These are phyloP conservation scores for Theileria annulata DNA, from an alignment of 169 alveolate genomes.

Conservation along the genomic window DNA sequence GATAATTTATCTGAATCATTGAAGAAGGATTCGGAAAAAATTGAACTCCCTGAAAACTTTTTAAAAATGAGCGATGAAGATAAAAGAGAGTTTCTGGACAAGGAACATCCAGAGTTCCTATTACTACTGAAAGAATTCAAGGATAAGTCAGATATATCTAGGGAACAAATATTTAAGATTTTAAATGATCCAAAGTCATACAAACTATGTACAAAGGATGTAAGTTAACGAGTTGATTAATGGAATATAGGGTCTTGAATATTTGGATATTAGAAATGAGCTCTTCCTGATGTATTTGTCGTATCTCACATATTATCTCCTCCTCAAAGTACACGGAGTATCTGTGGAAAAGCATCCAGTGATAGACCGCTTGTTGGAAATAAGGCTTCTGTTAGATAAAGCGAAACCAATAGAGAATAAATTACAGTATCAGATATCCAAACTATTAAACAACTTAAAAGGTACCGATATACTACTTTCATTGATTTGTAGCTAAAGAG, in stretches of 20 bases:
- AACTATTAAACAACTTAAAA: slow-evolving; percentile 35
- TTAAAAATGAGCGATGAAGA: slow-evolving; percentile 34
- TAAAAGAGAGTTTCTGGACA: slow-evolving; percentile 21
- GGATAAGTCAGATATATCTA: slow-evolving; percentile 31
- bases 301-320: slow-evolving; percentile 70
- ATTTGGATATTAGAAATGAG: slow-evolving; percentile 71
- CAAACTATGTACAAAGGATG: slow-evolving; percentile 67
- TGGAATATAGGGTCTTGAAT: slow-evolving; percentile 66
- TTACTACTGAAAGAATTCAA: slow-evolving; percentile 58
- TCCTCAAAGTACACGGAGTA: slow-evolving; percentile 72
- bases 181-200: slow-evolving; percentile 40
- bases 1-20: slow-evolving; percentile 47
- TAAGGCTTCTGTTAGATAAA: slow-evolving; percentile 72
- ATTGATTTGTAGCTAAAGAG: slow-evolving; percentile 11
- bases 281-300: slow-evolving; percentile 70
- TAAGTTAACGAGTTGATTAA: not conserved
- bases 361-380: slow-evolving; percentile 67
- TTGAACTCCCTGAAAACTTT: slow-evolving; percentile 48
- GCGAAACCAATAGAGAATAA: slow-evolving; percentile 71
- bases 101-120: slow-evolving; percentile 66
- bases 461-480: not conserved
- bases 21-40: slow-evolving; percentile 12
- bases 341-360: slow-evolving; percentile 74
- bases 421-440: slow-evolving; percentile 67
- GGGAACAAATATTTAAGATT: slow-evolving; percentile 61